A percentile compares a stretch with the other conserved stretches of the same genome.
These are phyloP conservation scores for Pugionium cornutum DNA, from an alignment of 345 rosid species.

Conservation along the genomic window DNA sequence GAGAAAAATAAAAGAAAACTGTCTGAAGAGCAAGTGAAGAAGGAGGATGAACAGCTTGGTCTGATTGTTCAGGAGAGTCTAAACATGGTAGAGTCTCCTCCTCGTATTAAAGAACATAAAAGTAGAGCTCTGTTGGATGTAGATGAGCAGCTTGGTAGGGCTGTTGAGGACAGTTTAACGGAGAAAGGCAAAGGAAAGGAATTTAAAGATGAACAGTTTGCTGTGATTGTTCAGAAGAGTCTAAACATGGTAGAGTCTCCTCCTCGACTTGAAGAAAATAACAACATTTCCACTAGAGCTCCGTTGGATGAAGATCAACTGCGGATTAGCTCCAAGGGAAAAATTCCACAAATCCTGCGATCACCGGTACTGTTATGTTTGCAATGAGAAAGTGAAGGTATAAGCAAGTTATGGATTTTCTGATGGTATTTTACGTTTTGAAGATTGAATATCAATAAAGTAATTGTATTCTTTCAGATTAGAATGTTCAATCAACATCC, in stretches of 20 bases:
- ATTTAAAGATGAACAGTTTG: constrained; percentile 28
- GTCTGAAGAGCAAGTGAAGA: constrained; percentile 51
- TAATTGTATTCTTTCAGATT: constrained; percentile 46
- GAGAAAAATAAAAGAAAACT: constrained; percentile 40
- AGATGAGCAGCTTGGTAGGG: constrained; percentile 17
- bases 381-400: constrained; percentile 8
- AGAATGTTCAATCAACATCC: constrained; percentile 53
- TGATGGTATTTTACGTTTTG: too few relatives aligned
- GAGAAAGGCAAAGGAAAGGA: background rate
- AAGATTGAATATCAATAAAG: too few relatives aligned
- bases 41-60: constrained; percentile 72
- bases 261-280: constrained; percentile 35
- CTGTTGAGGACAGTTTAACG: constrained; percentile 26
- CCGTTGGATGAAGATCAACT: constrained; percentile 23
- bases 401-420: too few relatives aligned
- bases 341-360: constrained; percentile 20
- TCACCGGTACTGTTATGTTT: constrained; percentile 23
- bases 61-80: constrained; percentile 69
- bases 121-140: constrained; percentile 14
- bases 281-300: background rate
- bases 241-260: constrained; percentile 46
- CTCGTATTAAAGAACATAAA: constrained; percentile 28
- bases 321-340: constrained; percentile 22
- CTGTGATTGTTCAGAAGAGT: constrained; percentile 70
- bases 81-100: constrained; percentile 45